phyloP scores from a whole-genome alignment of 306 rosid genomes.

The Lagenaria siceraria region DNA sequence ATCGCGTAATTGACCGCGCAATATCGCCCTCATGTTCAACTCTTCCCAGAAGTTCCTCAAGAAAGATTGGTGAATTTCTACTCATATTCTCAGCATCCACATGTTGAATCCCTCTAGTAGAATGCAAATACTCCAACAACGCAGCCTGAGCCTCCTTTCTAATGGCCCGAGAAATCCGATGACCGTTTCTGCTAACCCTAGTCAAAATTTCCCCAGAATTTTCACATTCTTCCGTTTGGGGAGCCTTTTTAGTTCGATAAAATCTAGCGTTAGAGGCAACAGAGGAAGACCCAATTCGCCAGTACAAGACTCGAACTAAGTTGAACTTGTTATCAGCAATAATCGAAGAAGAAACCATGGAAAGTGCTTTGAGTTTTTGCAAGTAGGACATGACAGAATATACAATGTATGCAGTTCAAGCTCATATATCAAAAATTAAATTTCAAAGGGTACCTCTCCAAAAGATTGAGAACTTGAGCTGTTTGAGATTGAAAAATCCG shows the following conservation, averaged over 20 bases:
- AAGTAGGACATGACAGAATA: constrained; percentile 29
- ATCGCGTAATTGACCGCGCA: constrained; percentile 25
- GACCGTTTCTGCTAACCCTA: neutral
- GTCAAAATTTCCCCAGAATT: neutral
- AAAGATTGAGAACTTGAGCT: neutral
- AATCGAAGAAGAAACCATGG: constrained; percentile 16
- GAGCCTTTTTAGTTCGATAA: constrained; percentile 16
- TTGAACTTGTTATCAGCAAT: constrained; percentile 7
- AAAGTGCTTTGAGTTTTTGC: constrained; percentile 18
- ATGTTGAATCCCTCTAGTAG: constrained; percentile 50
- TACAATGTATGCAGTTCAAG: neutral
- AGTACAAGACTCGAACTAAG: neutral
- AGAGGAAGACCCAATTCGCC: constrained; percentile 7
- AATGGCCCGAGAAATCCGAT: constrained; percentile 3
- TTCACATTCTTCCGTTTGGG: neutral
- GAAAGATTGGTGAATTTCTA: constrained; percentile 50
- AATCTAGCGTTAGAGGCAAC: constrained; percentile 30
- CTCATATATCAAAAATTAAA: neutral
- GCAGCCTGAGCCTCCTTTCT: constrained; percentile 53
- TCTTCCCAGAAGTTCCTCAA: constrained; percentile 29
- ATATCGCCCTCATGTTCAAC: constrained; percentile 13
- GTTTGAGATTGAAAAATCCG: neutral
- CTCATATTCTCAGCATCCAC: constrained; percentile 72
- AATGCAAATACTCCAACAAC: constrained; percentile 59
- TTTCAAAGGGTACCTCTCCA: neutral